Base-by-base conservation (phyloP, 106 monocot genomes). In the Dioscorea zingiberensis region DNA sequence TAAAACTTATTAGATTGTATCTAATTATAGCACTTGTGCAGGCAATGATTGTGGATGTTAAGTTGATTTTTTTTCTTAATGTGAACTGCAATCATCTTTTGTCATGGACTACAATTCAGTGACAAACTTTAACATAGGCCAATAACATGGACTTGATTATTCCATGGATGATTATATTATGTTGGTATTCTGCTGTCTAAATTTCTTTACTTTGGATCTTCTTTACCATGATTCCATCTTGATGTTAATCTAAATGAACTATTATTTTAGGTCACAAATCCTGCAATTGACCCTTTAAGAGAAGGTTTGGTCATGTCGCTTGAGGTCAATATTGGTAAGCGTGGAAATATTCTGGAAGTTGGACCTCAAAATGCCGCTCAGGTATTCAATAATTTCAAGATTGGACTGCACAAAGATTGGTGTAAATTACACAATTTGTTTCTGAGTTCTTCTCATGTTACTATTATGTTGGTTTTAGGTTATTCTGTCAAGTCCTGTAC, bases 251-350 rank as follows among this genome's bases (percentile, higher is more conserved):
- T 38, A 10, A 6, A 38, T 38, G 38, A 0, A 13, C 65, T 26
- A 47, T 58, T 17, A 1, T 47, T 73, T 27, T 64, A 97, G 97
- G 97, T 97, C 45, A 97, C 97, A 63, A 97, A 97, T 75, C 97
- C 97, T 77, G 83, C 97, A 21, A 97, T 97, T 73, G 97, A 97
- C 69, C 97, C 97, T n/a, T 71, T 97, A 21, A 86, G 97, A 82
- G 97, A 97, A 79, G 97, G 97, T 53, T 77, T 97, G 63, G 97
- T 97, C 3, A 97, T 97, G 97, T 92, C 97, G 30, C 88, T 97
- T 46, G 97, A 97, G 57, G 84, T 97, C 46, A 92, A 84, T 71
- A 84, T 97, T 77, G 97, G 97, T 32, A 97, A 86, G 65, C 92
- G 97, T 46, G 77, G 86, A 69, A 97, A 97, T 67, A 85, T 97